Conservation (phyloP, 768 basidiomycete genomes). For the Kwoniella sp. region DNA sequence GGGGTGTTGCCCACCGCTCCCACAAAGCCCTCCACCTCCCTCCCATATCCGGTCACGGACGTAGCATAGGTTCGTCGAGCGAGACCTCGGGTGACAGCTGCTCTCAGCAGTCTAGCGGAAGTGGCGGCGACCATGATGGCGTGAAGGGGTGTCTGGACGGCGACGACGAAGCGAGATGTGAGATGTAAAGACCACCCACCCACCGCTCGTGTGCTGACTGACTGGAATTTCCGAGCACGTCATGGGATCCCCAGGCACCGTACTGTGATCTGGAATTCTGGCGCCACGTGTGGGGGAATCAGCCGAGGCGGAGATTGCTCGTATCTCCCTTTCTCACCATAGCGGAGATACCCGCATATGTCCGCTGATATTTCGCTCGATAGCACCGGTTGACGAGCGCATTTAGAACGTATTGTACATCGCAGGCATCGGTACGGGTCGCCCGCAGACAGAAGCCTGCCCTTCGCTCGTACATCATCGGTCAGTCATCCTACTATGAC, state of each 20-base stretch:
- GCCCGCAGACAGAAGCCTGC: too few species aligned
- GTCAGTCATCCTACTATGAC: constrained; percentile 1
- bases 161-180: not conserved
- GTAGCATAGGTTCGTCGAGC: constrained; percentile 33
- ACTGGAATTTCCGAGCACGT: not conserved
- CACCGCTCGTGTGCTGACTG: too few species aligned
- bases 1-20: constrained; percentile 92
- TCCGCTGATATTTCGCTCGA: too few species aligned
- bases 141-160: too few species aligned
- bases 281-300: too few species aligned
- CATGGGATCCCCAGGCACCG: constrained; percentile 10
- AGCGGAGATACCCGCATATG: too few species aligned
- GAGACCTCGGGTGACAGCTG: constrained; percentile 20
- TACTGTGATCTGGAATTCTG: constrained; percentile 6
- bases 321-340: too few species aligned
- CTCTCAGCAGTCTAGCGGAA: constrained; percentile 6
- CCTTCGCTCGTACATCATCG: too few species aligned
- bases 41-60: constrained; percentile 33
- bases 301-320: too few species aligned
- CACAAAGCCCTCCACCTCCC: constrained; percentile 63
- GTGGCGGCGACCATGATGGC: constrained; percentile 5
- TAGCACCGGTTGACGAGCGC: too few species aligned
- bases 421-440: too few species aligned
- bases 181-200: not conserved
- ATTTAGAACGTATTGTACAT: too few species aligned